Conservation (phyloP, 2,329 filamentous ascomycete species). For the Pyricularia pennisetigena region DNA sequence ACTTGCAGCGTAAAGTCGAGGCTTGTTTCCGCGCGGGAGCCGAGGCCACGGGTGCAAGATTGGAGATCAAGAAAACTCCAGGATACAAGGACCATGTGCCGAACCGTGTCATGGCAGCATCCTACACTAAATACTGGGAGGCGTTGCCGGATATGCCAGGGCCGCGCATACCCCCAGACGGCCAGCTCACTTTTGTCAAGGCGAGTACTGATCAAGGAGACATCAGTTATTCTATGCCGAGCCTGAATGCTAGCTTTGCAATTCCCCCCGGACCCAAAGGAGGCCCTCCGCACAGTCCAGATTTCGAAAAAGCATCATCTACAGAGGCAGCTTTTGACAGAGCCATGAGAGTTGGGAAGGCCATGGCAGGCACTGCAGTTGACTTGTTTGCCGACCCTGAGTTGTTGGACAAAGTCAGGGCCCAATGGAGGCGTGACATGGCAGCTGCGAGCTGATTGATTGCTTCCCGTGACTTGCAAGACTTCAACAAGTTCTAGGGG, state of each 20-base stretch:
- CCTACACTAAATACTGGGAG: slow-evolving; percentile 36
- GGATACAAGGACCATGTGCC: slow-evolving; percentile 46
- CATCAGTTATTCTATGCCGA: slow-evolving; percentile 46
- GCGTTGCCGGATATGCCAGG: slow-evolving; percentile 15
- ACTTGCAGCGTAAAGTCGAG: slow-evolving; percentile 29
- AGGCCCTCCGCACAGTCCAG: slow-evolving; percentile 39
- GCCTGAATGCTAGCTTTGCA: slow-evolving; percentile 39
- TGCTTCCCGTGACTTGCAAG: neutral
- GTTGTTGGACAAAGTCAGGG: slow-evolving; percentile 30
- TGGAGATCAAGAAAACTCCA: slow-evolving; percentile 29
- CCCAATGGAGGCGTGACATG: slow-evolving; percentile 25
- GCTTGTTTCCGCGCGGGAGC: slow-evolving; percentile 30
- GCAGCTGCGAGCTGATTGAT: neutral
- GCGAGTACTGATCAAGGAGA: slow-evolving; percentile 52
- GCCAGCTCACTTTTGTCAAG: slow-evolving; percentile 17
- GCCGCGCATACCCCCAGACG: slow-evolving; percentile 1
- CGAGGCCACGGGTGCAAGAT: slow-evolving; percentile 32
- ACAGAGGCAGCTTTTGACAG: slow-evolving; percentile 35
- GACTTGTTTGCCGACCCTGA: slow-evolving; percentile 32
- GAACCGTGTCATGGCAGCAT: slow-evolving; percentile 34
- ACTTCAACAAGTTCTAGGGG: neutral
- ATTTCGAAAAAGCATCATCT: slow-evolving; percentile 40
- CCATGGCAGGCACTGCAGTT: slow-evolving; percentile 34
- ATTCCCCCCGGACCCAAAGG: slow-evolving; percentile 35
- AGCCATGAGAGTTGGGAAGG: slow-evolving; percentile 35